A percentile compares a stretch with the other conserved stretches of the same genome.
phyloP scores from a whole-genome alignment of 805 yeast species.

The Starmerella kuoi region DNA sequence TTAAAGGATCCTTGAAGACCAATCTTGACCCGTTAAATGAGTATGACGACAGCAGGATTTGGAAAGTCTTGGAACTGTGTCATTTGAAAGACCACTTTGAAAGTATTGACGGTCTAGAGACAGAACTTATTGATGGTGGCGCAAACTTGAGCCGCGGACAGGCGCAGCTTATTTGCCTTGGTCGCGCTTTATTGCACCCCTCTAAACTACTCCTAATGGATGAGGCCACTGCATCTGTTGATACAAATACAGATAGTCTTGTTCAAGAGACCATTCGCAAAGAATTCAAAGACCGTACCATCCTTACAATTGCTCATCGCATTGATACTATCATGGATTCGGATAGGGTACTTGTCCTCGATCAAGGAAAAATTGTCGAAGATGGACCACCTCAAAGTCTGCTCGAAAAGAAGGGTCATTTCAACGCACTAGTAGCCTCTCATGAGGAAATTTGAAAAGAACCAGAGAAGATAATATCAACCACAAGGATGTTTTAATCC shows the following conservation, averaged over 20 bases:
- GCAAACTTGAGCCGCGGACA: conserved; percentile 71
- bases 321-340: conserved; percentile 53
- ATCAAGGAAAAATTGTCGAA: conserved; percentile 37
- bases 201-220: conserved; percentile 59
- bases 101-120: conserved; percentile 35
- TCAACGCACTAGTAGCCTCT: conserved; percentile 12
- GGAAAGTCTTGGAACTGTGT: conserved; percentile 48
- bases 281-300: conserved; percentile 56
- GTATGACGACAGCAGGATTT: conserved; percentile 40
- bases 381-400: conserved; percentile 54
- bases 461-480: too few species aligned
- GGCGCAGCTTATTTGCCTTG: conserved; percentile 64
- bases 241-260: conserved; percentile 62
- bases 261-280: conserved; percentile 54
- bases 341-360: conserved; percentile 52
- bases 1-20: conserved; percentile 50
- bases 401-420: conserved; percentile 38
- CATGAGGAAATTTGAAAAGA: neutral
- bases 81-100: conserved; percentile 37
- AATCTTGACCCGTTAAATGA: conserved; percentile 56
- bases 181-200: conserved; percentile 57
- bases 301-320: conserved; percentile 72
- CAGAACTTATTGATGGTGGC: conserved; percentile 55
- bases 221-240: conserved; percentile 57
- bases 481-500: too few species aligned